Evolutionary conservation across 371 early-diverging fungal genomes (phyloP), one percentile per base, ranked within the genome.

Genomic region (Mortierella sp.): DNA sequence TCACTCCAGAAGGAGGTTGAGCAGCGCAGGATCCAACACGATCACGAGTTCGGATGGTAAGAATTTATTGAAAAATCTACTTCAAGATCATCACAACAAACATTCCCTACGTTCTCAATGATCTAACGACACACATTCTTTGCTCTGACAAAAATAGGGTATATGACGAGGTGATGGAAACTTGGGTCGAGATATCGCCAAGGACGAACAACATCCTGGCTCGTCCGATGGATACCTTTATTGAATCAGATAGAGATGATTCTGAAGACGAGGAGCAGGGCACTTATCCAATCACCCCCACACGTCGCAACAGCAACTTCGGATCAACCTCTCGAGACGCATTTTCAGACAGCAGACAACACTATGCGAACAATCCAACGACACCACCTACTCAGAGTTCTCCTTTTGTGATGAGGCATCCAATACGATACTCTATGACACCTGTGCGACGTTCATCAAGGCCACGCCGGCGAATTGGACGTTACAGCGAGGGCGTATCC

Each of bases 141-240:
- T 24, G 3, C 58, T 60, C 4, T 42, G 42, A 38, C 5, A 50
- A 50, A 48, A 13, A 50, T 72, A 84, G 84, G 84, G n/a, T 34
- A 19, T 84, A 78, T 54, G 84, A 84, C 26, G 79, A 76, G 24
- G 26, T 84, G 3, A 50, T 84, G 47, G 84, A 73, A 1, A 81
- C 81, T 14, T 84, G 84, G 84, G 74, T 84, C 1, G 70, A 78
- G 57, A 42, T 34, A 8, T 58, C 73, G 1, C 75, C 80, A 5
- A 54, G 63, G n/a, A 0, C 72, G 42, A 71, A 54, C 34, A 77
- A 68, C 13, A 75, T 47, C 34, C n/a, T 24, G 7, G 31, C 24
- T 13, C 26, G 55, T 1, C 55, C 47, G 13, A 38, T 68, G 13
- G 19, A 13, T 0, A 34, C 7, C 14, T 28, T 72, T 45, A n/a